A percentile compares a stretch with the other conserved stretches of the same genome.
Conservation (phyloP, 495 filamentous ascomycete genomes). For the Geopyxis carbonaria region DNA sequence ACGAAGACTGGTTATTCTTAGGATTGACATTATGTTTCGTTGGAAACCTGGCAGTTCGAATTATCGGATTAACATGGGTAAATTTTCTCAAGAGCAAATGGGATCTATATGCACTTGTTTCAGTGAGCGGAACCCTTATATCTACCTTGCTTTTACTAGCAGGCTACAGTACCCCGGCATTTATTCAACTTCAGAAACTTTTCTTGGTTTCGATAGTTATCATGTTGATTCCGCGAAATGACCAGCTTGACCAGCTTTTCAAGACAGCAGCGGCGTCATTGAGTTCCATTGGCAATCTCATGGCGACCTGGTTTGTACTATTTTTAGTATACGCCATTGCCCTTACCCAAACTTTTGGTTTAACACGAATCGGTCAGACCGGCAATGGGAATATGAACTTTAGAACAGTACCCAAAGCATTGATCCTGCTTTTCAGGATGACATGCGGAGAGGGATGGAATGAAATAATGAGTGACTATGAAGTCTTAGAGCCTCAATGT, state of each 20-base stretch:
- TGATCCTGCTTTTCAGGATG: conserved; percentile 84
- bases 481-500: conserved; percentile 61
- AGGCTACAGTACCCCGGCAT: conserved; percentile 37
- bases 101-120: conserved; percentile 78
- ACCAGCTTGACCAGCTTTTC: conserved; percentile 95
- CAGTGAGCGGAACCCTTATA: conserved; percentile 67
- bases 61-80: conserved; percentile 81
- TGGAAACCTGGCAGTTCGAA: conserved; percentile 64
- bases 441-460: conserved; percentile 96
- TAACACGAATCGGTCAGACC: conserved; percentile 64
- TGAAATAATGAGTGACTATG: conserved; percentile 88
- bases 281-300: conserved; percentile 72
- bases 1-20: conserved; percentile 53
- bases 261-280: conserved; percentile 94
- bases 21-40: conserved; percentile 73
- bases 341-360: conserved; percentile 81
- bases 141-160: conserved; percentile 55
- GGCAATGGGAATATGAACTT: conserved; percentile 81
- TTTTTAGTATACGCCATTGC: conserved; percentile 95
- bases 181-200: conserved; percentile 71
- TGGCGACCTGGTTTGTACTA: conserved; percentile 93
- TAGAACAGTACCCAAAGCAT: conserved; percentile 74
- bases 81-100: conserved; percentile 86
- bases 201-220: conserved; percentile 80
- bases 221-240: conserved; percentile 87